Percentiles rank a stretch among this genome's conserved stretches.
phyloP scores from a whole-genome alignment of 257 asterid species.

The Przewalskia tangutica region DNA sequence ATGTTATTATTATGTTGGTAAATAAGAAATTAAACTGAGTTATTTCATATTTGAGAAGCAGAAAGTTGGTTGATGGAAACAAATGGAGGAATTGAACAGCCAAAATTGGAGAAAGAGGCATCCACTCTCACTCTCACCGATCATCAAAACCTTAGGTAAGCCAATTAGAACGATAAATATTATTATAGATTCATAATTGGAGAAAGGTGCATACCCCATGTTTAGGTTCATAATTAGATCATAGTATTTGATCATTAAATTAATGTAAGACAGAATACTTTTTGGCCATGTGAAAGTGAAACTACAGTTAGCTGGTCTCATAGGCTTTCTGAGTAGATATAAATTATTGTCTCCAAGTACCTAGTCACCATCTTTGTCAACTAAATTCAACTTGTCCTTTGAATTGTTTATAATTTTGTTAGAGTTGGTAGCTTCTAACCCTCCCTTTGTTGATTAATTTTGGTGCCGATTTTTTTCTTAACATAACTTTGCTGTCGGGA shows the following conservation, averaged over 20 bases:
- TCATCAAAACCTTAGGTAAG: conserved; percentile 41
- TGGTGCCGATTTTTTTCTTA: no score
- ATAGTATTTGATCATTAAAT: not conserved
- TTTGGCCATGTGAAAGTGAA: conserved; percentile 27
- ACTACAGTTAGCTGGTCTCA: conserved; percentile 19
- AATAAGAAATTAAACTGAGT: not conserved
- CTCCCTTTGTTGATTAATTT: not conserved
- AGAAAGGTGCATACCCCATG: not conserved
- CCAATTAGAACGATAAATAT: not conserved
- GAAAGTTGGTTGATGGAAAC: conserved; percentile 57
- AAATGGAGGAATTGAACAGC: conserved; percentile 29
- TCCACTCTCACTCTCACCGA: conserved; percentile 1
- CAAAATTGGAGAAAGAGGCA: conserved; percentile 22
- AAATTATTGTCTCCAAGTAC: not conserved
- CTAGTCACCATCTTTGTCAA: not conserved
- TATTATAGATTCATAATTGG: not conserved
- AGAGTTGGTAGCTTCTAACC: not conserved
- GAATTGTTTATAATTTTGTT: not conserved
- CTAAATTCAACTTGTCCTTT: not conserved
- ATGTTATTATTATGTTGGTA: not conserved
- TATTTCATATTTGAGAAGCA: conserved; percentile 13
- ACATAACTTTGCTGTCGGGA: no score
- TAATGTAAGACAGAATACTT: not conserved
- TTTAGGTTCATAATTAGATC: conserved; percentile 6
- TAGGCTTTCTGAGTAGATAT: conserved; percentile 1